A percentile compares a stretch with the other conserved stretches of the same genome.
Evolutionary conservation across 2,329 filamentous ascomycete species (phyloP).

Genomic region (Penicillium sp.): DNA sequence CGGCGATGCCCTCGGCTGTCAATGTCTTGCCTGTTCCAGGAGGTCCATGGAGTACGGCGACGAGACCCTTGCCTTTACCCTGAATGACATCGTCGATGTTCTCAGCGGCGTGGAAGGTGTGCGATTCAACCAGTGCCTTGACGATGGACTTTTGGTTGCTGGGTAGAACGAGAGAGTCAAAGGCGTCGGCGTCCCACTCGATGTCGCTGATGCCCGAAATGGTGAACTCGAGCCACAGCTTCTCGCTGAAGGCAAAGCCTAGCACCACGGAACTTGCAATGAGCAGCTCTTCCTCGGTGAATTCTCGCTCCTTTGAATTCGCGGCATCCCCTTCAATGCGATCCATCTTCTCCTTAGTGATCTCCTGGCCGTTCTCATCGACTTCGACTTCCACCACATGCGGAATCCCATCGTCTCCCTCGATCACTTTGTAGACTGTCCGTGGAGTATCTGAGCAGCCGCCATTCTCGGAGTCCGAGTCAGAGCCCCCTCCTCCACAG

Average conservation of each 20-base stretch:
- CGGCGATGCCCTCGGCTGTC: slow-evolving; percentile 84
- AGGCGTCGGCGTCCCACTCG: slow-evolving; percentile 81
- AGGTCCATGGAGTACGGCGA: slow-evolving; percentile 79
- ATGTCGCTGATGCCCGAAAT: slow-evolving; percentile 81
- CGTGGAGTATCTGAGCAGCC: slow-evolving; percentile 39
- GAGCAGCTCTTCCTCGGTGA: slow-evolving; percentile 81
- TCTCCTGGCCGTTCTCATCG: slow-evolving; percentile 60
- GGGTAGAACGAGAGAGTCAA: slow-evolving; percentile 77
- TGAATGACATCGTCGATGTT: slow-evolving; percentile 83
- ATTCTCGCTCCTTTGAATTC: slow-evolving; percentile 54
- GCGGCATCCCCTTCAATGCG: slow-evolving; percentile 49
- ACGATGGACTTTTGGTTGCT: slow-evolving; percentile 69
- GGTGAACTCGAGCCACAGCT: slow-evolving; percentile 86
- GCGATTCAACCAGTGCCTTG: slow-evolving; percentile 79
- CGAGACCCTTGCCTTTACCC: slow-evolving; percentile 85
- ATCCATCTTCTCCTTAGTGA: slow-evolving; percentile 63
- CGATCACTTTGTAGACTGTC: slow-evolving; percentile 58
- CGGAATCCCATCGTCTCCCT: slow-evolving; percentile 57
- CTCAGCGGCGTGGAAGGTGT: slow-evolving; percentile 79
- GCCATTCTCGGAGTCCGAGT: slow-evolving; percentile 44
- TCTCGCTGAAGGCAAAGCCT: slow-evolving; percentile 85
- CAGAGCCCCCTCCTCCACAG: slow-evolving; percentile 41
- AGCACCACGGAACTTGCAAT: slow-evolving; percentile 83
- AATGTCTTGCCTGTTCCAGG: slow-evolving; percentile 89
- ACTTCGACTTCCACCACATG: slow-evolving; percentile 60